A percentile compares a stretch with the other conserved stretches of the same genome.
Conservation (phyloP, 768 basidiomycete species). For the Chalciporus sphaerocephalus region DNA sequence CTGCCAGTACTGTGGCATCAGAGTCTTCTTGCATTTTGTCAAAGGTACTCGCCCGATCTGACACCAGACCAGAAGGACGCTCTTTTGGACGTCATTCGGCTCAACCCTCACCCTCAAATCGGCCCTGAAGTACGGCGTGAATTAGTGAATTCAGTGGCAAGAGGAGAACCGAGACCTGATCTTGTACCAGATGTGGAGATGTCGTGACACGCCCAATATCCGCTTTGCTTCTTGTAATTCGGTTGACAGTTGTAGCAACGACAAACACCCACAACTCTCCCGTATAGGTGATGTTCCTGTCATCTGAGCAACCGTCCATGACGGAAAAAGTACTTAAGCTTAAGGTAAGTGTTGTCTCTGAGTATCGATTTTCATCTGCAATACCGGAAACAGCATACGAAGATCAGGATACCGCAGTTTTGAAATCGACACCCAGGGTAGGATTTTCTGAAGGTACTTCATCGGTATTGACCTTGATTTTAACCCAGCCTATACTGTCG, state of each 20-base stretch:
- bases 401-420: no score
- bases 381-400: no score
- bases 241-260: neutral
- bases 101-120: constrained; percentile 83
- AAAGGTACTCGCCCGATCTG: constrained; percentile 90
- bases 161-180: constrained; percentile 73
- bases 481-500: no score
- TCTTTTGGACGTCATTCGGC: constrained; percentile 86
- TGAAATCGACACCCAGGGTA: no score
- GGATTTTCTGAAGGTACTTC: no score
- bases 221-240: neutral
- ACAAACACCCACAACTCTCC: neutral
- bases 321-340: no score
- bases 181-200: constrained; percentile 65
- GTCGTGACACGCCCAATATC: constrained; percentile 33
- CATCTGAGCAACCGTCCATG: no score
- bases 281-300: neutral
- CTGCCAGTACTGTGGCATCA: constrained; percentile 99
- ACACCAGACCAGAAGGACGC: constrained; percentile 98
- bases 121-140: constrained; percentile 88
- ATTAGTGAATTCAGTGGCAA: constrained; percentile 77
- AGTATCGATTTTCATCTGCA: no score
- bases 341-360: no score
- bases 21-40: constrained; percentile 88
- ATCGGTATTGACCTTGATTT: no score